Conservation (phyloP, 75 land plant genomes). For the Cryptomeria japonica region DNA sequence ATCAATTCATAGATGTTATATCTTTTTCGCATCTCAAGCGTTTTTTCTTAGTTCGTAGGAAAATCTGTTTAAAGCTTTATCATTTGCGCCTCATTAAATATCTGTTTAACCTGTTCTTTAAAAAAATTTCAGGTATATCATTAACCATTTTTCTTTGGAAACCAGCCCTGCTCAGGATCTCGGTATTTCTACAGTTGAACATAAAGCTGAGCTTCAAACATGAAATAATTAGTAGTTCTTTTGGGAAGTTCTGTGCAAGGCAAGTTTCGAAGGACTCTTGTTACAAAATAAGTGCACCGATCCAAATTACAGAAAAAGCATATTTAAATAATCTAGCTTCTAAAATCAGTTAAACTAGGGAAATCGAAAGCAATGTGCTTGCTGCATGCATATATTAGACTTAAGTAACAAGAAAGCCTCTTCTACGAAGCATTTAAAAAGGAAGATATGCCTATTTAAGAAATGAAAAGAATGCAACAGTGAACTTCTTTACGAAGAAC, state of each 20-base stretch:
- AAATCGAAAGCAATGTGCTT: too few species aligned
- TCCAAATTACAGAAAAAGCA: too few species aligned
- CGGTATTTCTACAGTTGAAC: background rate
- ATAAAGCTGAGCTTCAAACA: too few species aligned
- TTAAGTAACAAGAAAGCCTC: background rate
- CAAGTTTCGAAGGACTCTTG: too few species aligned
- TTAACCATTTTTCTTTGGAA: background rate
- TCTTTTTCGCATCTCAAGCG: background rate
- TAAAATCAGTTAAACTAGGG: background rate
- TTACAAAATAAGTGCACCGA: too few species aligned
- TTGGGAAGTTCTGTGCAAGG: too few species aligned
- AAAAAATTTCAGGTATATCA: background rate
- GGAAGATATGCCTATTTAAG: background rate
- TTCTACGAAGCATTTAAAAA: background rate
- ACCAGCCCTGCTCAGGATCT: too few species aligned
- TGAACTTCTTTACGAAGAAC: background rate
- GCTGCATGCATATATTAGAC: too few species aligned
- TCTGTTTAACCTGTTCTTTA: background rate
- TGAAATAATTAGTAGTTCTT: too few species aligned
- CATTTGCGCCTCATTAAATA: background rate
- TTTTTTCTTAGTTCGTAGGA: background rate
- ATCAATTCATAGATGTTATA: background rate
- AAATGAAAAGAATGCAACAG: background rate
- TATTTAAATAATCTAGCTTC: background rate
- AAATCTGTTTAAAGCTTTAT: background rate